Conservation (phyloP, 192 early-diverging fungal genomes). For the Podila epigama region DNA sequence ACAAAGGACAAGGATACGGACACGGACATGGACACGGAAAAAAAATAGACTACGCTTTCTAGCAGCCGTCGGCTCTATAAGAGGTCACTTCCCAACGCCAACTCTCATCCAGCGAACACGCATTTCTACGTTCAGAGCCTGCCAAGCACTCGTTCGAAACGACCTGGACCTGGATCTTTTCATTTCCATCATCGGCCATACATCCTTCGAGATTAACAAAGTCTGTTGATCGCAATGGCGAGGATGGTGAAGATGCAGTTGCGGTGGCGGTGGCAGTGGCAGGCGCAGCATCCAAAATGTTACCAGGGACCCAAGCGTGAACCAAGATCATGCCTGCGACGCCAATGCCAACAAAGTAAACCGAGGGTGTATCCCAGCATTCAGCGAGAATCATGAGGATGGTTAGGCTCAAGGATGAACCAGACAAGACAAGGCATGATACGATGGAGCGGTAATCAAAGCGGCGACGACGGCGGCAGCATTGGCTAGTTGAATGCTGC, state of each 20-base stretch:
- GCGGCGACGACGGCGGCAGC: too few relatives aligned
- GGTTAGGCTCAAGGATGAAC: constrained; percentile 12
- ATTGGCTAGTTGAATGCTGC: neutral
- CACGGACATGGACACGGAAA: neutral
- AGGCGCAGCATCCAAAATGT: neutral
- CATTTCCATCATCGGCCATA: neutral
- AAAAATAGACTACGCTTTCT: neutral
- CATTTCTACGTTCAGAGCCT: constrained; percentile 14
- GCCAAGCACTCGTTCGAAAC: neutral
- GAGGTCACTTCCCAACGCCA: constrained; percentile 15
- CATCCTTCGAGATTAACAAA: neutral
- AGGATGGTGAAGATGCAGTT: too few relatives aligned
- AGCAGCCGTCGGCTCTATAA: neutral
- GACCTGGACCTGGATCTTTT: neutral
- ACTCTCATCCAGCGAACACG: constrained; percentile 31
- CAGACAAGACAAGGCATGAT: neutral
- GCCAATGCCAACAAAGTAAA: constrained; percentile 39
- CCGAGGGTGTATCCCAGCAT: constrained; percentile 42
- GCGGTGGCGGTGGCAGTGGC: neutral
- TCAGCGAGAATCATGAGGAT: constrained; percentile 32
- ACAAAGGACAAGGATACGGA: neutral
- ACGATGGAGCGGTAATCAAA: neutral
- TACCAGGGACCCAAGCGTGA: constrained; percentile 30
- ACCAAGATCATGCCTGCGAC: constrained; percentile 36
- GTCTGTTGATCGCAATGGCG: neutral